Conservation (phyloP, 768 basidiomycete species). For the Roridomyces roridus region DNA sequence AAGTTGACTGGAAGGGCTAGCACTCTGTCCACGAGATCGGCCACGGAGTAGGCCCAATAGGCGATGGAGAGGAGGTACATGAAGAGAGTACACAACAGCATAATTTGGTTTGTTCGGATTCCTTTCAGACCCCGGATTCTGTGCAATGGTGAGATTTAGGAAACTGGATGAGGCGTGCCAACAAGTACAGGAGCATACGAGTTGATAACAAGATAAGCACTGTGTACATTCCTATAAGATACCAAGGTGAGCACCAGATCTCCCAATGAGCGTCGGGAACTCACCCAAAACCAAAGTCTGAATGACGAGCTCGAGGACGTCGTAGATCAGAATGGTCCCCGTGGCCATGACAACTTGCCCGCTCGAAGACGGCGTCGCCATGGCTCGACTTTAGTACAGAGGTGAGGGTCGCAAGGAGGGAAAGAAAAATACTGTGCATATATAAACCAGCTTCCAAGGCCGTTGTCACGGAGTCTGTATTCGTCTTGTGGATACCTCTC, state of each 20-base stretch:
- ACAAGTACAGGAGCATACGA: constrained; percentile 1
- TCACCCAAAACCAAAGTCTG: constrained; percentile 15
- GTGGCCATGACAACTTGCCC: too few relatives aligned
- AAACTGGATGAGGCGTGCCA: background rate
- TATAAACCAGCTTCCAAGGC: too few relatives aligned
- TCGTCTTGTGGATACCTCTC: too few relatives aligned
- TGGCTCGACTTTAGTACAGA: too few relatives aligned
- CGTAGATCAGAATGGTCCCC: too few relatives aligned
- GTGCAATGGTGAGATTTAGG: background rate
- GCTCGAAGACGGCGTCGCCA: too few relatives aligned
- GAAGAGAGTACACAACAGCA: background rate
- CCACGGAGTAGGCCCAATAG: background rate
- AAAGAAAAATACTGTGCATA: too few relatives aligned
- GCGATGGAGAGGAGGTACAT: constrained; percentile 1
- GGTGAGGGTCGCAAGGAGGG: too few relatives aligned
- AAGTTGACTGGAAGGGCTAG: background rate
- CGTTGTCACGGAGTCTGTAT: too few relatives aligned
- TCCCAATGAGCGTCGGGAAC: background rate
- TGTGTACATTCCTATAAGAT: background rate
- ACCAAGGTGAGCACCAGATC: too few relatives aligned
- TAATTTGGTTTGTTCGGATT: background rate
- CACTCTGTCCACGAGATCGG: background rate
- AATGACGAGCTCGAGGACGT: background rate
- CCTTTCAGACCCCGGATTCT: background rate
- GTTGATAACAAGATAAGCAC: background rate